phyloP scores from a whole-genome alignment of 78 protist species.

The Dictyostelium capitatum region DNA sequence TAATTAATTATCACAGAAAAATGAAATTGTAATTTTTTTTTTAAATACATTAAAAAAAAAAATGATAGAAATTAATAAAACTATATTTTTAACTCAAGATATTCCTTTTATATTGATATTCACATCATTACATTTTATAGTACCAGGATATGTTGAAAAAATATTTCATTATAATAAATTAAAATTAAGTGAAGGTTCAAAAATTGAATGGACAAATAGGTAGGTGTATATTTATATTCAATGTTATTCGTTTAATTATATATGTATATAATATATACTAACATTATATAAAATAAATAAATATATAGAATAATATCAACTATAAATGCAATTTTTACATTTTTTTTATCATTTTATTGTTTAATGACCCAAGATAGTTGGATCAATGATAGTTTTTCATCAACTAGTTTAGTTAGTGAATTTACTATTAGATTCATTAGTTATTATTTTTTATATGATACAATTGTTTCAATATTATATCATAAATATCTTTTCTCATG shows the following conservation, averaged over 20 bases:
- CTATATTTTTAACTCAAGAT: not conserved
- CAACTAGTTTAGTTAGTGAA: not conserved
- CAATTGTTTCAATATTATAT: not conserved
- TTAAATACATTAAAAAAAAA: no score
- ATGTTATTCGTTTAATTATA: no score
- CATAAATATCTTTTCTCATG: not conserved
- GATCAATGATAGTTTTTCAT: not conserved
- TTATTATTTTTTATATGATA: not conserved
- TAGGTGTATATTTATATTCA: not conserved
- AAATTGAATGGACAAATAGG: not conserved
- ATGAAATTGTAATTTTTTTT: no score
- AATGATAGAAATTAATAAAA: not conserved
- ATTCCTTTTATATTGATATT: not conserved
- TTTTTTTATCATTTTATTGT: not conserved
- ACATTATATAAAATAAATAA: not conserved
- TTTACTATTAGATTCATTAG: not conserved
- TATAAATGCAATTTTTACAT: not conserved
- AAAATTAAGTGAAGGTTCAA: not conserved
- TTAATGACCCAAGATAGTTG: not conserved
- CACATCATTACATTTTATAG: not conserved
- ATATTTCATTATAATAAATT: not conserved
- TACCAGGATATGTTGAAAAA: not conserved
- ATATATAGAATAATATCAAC: not conserved
- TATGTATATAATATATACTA: no score
- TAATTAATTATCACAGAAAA: no score